Evolutionary conservation across 2,329 filamentous ascomycete species (phyloP), one percentile per base, ranked within the genome.

Genomic region (Epichloe elymi): DNA sequence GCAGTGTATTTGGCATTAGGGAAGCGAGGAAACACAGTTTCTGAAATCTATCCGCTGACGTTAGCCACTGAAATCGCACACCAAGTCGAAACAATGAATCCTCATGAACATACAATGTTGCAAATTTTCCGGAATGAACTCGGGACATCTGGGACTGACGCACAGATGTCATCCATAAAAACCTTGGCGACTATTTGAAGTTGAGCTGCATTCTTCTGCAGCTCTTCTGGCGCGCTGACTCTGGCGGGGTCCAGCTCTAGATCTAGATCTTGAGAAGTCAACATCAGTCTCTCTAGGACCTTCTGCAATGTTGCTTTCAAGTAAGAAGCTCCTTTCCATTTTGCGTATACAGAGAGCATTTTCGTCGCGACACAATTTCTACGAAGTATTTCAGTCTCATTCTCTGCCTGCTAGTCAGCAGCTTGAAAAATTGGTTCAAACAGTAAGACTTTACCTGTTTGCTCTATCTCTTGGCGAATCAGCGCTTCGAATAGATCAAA

Each of bases 1-100:
- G 82, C 82, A 0, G 82, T 86, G 60, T 85, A 86, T 63, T 85
- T 86, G 5, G 82, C 81, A 53, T 85, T 82, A 0, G 78, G 79
- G 57, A 85, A 86, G 35, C 78, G 74, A 30, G 72, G 72, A 59
- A 80, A 74, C 1, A 85, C 82, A n/a, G 79, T 74, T 15, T 74
- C 69, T 12, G 78, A 80, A 56, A 85, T 85, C 70, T 78, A 49
- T 17, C 10, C 23, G 11, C 15, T n/a, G 14, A 41, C 19, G 30
- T 49, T 37, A 49, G 39, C 12, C 5, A 23, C n/a, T 44, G 5
- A 53, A 47, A 15, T 51, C 35, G 19, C 10, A 14, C 17, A 17
- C n/a, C 35, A 11, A 8, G 48, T 23, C 11, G 5, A 36, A 36
- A 3, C 15, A 30, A 10, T 7, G 30, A 10, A 48, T 17, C 37